These are phyloP conservation scores for Cryptococcus maquisensis DNA, from an alignment of 1,284 basidiomycete species.

Conservation along the genomic window DNA sequence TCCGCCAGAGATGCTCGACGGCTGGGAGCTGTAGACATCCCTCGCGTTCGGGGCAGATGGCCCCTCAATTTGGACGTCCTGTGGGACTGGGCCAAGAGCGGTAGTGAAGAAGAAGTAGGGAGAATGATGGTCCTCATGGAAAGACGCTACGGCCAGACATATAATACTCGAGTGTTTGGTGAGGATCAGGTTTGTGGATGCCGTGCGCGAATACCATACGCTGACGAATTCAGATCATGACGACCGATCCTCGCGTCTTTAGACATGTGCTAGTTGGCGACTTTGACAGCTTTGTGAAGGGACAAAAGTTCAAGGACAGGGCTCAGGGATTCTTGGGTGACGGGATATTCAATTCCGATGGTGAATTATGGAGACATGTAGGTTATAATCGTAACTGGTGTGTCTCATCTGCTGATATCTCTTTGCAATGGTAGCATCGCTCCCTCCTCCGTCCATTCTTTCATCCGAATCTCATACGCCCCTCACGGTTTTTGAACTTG, in stretches of 20 bases:
- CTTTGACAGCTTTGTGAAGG: constrained; percentile 38
- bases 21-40: constrained; percentile 21
- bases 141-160: constrained; percentile 28
- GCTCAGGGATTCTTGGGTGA: constrained; percentile 43
- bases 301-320: constrained; percentile 44
- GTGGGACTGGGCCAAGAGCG: constrained; percentile 30
- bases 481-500: constrained; percentile 9
- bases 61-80: constrained; percentile 38
- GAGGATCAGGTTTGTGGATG: constrained; percentile 34
- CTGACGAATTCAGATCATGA: constrained; percentile 20
- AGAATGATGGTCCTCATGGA: constrained; percentile 32
- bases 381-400: constrained; percentile 4
- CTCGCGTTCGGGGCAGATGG: constrained; percentile 27
- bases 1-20: constrained; percentile 8
- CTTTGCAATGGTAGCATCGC: constrained; percentile 30
- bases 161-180: constrained; percentile 39
- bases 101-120: constrained; percentile 35
- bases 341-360: constrained; percentile 49
- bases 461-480: constrained; percentile 23
- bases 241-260: constrained; percentile 29
- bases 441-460: constrained; percentile 46
- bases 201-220: not conserved
- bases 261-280: constrained; percentile 29
- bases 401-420: not conserved
- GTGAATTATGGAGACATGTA: constrained; percentile 41